phyloP scores from a whole-genome alignment of 202 grass and related monocot genomes.

The Brachypodium distachyon region DNA sequence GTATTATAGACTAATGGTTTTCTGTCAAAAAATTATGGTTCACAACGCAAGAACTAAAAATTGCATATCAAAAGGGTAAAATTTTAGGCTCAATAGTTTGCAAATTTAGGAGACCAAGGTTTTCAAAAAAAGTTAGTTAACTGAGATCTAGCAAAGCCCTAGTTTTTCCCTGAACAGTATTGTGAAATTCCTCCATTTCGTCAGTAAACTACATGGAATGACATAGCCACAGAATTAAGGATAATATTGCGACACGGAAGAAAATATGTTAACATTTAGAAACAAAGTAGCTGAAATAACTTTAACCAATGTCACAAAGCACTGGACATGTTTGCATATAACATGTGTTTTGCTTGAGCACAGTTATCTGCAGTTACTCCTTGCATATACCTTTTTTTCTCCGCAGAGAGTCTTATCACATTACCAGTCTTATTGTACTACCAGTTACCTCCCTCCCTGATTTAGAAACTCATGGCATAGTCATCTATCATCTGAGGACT shows the following conservation, averaged over 20 bases:
- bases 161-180: too few relatives aligned
- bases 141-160: too few relatives aligned
- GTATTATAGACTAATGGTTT: too few relatives aligned
- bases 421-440: background rate
- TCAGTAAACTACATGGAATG: background rate
- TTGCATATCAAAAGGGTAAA: too few relatives aligned
- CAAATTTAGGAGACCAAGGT: too few relatives aligned
- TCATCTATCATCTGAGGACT: background rate
- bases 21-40: too few relatives aligned
- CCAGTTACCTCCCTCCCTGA: background rate
- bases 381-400: background rate
- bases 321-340: background rate
- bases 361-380: background rate
- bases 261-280: background rate
- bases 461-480: slow-evolving; percentile 1
- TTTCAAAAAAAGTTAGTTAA: too few relatives aligned
- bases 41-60: too few relatives aligned
- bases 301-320: background rate
- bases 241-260: background rate
- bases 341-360: background rate
- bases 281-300: background rate
- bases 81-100: too few relatives aligned
- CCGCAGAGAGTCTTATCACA: background rate
- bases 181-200: too few relatives aligned
- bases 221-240: background rate